These are phyloP conservation scores for Luvunga scandens DNA, from an alignment of 345 rosid genomes.

Conservation along the genomic window DNA sequence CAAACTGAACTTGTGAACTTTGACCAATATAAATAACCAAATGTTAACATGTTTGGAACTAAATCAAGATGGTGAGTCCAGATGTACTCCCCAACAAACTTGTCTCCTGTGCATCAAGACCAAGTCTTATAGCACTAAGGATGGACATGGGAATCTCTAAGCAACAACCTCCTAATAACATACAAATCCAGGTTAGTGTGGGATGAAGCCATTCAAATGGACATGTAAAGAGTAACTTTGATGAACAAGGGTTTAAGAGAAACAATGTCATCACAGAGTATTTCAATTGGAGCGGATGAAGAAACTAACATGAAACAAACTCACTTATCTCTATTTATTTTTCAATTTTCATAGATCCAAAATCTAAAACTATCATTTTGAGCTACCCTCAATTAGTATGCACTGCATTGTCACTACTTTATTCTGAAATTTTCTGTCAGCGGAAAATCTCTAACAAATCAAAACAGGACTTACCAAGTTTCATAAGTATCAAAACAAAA, in stretches of 20 bases:
- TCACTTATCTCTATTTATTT: not conserved
- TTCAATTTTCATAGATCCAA: not conserved
- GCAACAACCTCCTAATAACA: not conserved
- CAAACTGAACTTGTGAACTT: constrained; percentile 1
- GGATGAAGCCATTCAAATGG: not conserved
- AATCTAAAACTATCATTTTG: not conserved
- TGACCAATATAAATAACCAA: not conserved
- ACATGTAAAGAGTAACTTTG: not conserved
- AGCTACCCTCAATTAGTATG: not conserved
- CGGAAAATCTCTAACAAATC: not conserved
- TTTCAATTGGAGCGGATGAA: not conserved
- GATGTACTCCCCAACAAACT: constrained; percentile 4
- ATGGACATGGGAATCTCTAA: not conserved
- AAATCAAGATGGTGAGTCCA: constrained; percentile 12
- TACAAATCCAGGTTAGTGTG: not conserved
- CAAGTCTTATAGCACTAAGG: not conserved
- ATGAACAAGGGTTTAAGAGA: not conserved
- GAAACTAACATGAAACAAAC: not conserved
- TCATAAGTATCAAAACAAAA: not conserved
- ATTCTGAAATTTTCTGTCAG: not conserved
- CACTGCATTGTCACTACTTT: not conserved
- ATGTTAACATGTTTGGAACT: constrained; percentile 1
- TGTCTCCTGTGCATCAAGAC: not conserved
- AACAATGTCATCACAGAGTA: not conserved
- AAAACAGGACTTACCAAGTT: not conserved